Percentiles rank a stretch among this genome's conserved stretches.
Conservation (phyloP, 2,329 filamentous ascomycete species). For the Cadophora gregata region DNA sequence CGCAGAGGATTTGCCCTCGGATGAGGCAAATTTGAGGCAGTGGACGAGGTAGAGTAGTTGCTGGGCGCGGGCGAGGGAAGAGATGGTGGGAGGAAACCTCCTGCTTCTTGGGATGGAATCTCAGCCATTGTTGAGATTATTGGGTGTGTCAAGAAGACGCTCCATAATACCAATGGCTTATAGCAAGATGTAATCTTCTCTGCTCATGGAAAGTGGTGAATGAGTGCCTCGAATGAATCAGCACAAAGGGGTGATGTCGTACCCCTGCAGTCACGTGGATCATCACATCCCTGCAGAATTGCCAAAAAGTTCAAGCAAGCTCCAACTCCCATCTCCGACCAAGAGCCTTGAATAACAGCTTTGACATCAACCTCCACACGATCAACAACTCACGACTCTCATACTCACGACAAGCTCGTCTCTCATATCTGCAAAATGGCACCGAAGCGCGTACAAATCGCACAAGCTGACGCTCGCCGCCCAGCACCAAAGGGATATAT, state of each 20-base stretch:
- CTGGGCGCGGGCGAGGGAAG: slow-evolving; percentile 61
- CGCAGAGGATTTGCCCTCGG: slow-evolving; percentile 59
- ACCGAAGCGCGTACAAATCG: slow-evolving; percentile 62
- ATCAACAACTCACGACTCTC: background rate
- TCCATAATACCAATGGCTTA: background rate
- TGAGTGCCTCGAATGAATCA: background rate
- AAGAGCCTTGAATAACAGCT: background rate
- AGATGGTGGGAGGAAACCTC: slow-evolving; percentile 54
- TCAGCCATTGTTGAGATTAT: slow-evolving; percentile 16
- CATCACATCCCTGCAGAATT: background rate
- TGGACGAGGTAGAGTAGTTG: slow-evolving; percentile 47
- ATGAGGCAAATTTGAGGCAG: slow-evolving; percentile 55
- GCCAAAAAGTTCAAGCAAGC: slow-evolving; percentile 13
- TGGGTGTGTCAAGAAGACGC: background rate
- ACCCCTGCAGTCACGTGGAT: background rate
- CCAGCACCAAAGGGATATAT: slow-evolving; percentile 58
- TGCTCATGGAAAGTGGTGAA: background rate
- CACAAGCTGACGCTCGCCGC: slow-evolving; percentile 51
- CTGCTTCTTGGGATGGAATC: slow-evolving; percentile 25
- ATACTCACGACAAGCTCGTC: background rate
- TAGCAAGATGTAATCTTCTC: background rate
- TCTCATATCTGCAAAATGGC: slow-evolving; percentile 55
- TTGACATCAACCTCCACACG: background rate
- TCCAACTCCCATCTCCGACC: background rate
- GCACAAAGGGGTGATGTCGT: slow-evolving; percentile 9